Evolutionary conservation across 257 asterid species (phyloP).

Genomic region (Ocimum tenuiflorum): DNA sequence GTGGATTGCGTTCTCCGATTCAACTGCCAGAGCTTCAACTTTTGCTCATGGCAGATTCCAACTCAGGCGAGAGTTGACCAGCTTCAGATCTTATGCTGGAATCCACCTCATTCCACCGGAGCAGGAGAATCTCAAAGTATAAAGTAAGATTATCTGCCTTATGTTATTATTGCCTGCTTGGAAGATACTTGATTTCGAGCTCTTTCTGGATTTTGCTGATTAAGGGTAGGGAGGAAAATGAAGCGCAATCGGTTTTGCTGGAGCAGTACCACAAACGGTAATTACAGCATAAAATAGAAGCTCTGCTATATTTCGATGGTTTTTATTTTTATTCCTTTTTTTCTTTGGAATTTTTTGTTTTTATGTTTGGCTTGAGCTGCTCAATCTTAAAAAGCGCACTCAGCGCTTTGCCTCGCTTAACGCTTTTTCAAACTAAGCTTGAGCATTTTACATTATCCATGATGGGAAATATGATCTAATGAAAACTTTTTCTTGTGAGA

Average conservation of each 20-base stretch:
- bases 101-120: conserved; percentile 32
- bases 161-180: neutral
- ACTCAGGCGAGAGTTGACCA: conserved; percentile 24
- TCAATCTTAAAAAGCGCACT: too few species aligned
- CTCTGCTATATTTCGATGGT: too few species aligned
- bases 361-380: too few species aligned
- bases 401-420: too few species aligned
- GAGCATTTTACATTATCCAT: too few species aligned
- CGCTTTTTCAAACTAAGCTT: too few species aligned
- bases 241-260: conserved; percentile 42
- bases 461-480: too few species aligned
- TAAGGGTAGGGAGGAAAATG: conserved; percentile 37
- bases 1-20: conserved; percentile 32
- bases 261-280: conserved; percentile 80
- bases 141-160: conserved; percentile 17
- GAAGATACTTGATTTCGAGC: neutral
- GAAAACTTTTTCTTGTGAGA: too few species aligned
- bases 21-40: conserved; percentile 26
- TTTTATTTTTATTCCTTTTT: too few species aligned
- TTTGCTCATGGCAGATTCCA: conserved; percentile 21
- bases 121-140: conserved; percentile 22
- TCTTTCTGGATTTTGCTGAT: neutral
- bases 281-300: neutral
- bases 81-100: conserved; percentile 35
- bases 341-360: too few species aligned